These are phyloP conservation scores for Torulaspora indica DNA, from an alignment of 805 yeast species.

Conservation along the genomic window DNA sequence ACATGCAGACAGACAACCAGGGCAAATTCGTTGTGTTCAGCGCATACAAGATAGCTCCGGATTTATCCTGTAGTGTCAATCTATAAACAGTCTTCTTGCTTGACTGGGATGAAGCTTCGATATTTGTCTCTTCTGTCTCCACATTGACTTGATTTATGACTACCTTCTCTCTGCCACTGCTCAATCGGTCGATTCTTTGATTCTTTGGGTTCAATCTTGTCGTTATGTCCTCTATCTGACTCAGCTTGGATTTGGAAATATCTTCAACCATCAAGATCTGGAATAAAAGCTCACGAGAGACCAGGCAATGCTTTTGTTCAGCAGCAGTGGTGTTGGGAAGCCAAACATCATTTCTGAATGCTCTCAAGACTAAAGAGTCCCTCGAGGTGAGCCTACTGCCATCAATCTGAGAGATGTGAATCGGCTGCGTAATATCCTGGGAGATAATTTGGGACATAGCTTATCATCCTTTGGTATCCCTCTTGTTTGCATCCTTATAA, in stretches of 20 bases:
- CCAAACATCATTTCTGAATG: slow-evolving; percentile 25
- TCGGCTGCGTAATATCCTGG: slow-evolving; percentile 26
- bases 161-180: slow-evolving; percentile 22
- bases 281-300: slow-evolving; percentile 40
- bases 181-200: slow-evolving; percentile 55
- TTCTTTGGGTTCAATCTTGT: slow-evolving; percentile 51
- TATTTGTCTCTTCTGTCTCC: slow-evolving; percentile 4
- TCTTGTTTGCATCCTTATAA: neutral
- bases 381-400: slow-evolving; percentile 10
- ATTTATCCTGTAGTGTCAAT: slow-evolving; percentile 52
- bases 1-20: slow-evolving; percentile 45
- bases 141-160: slow-evolving; percentile 47
- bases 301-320: slow-evolving; percentile 17
- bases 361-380: slow-evolving; percentile 15
- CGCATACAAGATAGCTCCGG: slow-evolving; percentile 51
- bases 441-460: slow-evolving; percentile 20
- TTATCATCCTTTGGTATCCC: neutral
- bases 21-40: slow-evolving; percentile 51
- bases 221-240: slow-evolving; percentile 53
- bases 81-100: slow-evolving; percentile 40
- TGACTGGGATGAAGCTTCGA: slow-evolving; percentile 3
- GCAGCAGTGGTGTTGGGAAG: slow-evolving; percentile 6
- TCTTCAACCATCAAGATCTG: slow-evolving; percentile 55
- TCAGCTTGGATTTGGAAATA: slow-evolving; percentile 45
- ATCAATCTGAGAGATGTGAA: slow-evolving; percentile 6